These are phyloP conservation scores for Alliaria petiolata DNA, from an alignment of 345 rosid species.

Conservation along the genomic window DNA sequence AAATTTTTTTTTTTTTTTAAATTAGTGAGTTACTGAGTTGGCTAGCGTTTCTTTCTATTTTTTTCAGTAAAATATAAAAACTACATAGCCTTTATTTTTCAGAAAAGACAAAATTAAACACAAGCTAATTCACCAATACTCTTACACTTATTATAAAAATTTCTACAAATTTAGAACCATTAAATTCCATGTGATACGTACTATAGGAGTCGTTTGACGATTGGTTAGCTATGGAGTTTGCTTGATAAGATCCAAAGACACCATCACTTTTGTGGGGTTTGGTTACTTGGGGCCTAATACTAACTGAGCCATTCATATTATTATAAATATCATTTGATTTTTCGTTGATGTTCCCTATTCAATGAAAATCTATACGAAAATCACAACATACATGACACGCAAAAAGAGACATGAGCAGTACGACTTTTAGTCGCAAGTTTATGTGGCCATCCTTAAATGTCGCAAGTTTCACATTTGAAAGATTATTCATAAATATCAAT, in stretches of 20 bases:
- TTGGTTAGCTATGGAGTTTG: neutral
- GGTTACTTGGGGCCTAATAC: neutral
- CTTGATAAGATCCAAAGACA: neutral
- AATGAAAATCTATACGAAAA: neutral
- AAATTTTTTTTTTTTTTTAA: too few species aligned
- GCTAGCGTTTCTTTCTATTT: too few species aligned
- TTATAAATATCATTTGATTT: neutral
- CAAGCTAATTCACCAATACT: too few species aligned
- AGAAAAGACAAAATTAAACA: too few species aligned
- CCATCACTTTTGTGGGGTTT: neutral
- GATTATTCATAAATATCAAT: neutral
- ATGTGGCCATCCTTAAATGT: constrained; percentile 5
- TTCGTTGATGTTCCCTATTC: neutral
- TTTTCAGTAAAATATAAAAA: too few species aligned
- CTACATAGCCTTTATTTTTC: too few species aligned
- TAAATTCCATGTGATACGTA: neutral
- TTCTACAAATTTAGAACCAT: neutral
- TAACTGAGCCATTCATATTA: neutral
- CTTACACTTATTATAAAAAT: too few species aligned
- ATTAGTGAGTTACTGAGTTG: too few species aligned
- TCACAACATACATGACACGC: constrained; percentile 1
- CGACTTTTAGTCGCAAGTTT: neutral
- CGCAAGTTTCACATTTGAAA: neutral
- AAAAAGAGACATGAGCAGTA: constrained; percentile 3
- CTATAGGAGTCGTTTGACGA: too few species aligned